Base-by-base conservation (phyloP, 2,329 filamentous ascomycete species). In the Fusarium pseudonygamai region DNA sequence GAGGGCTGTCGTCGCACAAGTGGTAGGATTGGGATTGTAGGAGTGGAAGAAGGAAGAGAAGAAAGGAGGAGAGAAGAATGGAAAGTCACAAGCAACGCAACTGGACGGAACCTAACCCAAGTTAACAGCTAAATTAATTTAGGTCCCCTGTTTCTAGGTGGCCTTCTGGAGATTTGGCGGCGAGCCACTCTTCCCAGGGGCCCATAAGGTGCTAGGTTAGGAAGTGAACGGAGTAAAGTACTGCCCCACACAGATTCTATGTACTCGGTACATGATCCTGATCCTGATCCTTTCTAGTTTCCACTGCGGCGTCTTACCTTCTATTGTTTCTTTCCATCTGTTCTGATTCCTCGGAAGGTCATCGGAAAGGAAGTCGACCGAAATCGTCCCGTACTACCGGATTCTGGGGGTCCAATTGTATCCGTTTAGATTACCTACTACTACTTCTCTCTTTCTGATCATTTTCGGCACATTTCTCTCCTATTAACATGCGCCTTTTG, bases 101-200 rank as follows among this genome's bases (percentile, higher is more conserved):
- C 22, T 39, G 62, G 46, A 49, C 36, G 36, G 65, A 63, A 67
- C 62, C 45, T 67, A 50, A 24, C 58, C 49, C 24, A 39, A 52
- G 43, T 43, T 34, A 28, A 42, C 47, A 40, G 47, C 47, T 63
- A 68, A 58, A 69, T 69, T 69, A 69, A 65, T 69, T 69, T 69
- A 69, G 67, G 72, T 74, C 72, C 67, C 66, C 66, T 76, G 75
- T 68, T 56, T 70, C 69, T 68, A 59, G 64, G 69, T 60, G 58
- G 52, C 69, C 59, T 60, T 55, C 68, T 71, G 60, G 67, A 71
- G 67, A 69, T 64, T 69, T 65, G 57, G 67, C 66, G 37, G 64
- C 60, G 40, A n/a, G 63, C 47, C 47, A 57, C 50, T 30, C 60
- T 37, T 37, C 36, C 24, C 43, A 57, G 58, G 65, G 66, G 49